Percentiles rank a stretch among this genome's conserved stretches.
Conservation (phyloP, 805 yeast genomes). For the Kodamaea kakaduensis region DNA sequence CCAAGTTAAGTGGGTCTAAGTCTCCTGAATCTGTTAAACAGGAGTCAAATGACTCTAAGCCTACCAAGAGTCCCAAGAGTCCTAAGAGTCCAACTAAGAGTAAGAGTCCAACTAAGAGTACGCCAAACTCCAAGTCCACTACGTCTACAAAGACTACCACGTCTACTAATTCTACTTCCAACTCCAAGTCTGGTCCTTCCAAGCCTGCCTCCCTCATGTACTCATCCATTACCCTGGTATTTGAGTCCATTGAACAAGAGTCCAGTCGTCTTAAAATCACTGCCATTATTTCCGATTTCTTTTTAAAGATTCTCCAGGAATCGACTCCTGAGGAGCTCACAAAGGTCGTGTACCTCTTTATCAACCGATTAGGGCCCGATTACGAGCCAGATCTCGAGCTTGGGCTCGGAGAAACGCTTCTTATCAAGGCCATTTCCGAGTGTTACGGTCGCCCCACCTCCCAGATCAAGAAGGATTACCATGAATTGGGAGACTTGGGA, state of each 20-base stretch:
- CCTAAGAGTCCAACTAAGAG: too few relatives aligned
- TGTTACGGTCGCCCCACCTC: constrained; percentile 78
- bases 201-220: constrained; percentile 14
- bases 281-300: constrained; percentile 69
- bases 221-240: constrained; percentile 53
- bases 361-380: constrained; percentile 91
- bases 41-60: too few relatives aligned
- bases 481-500: constrained; percentile 86
- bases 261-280: constrained; percentile 81
- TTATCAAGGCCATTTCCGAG: constrained; percentile 85
- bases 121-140: neutral
- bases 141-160: neutral
- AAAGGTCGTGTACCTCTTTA: constrained; percentile 75
- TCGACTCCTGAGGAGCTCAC: constrained; percentile 47
- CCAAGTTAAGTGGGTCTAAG: too few relatives aligned
- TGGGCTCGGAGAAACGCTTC: constrained; percentile 87
- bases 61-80: too few relatives aligned
- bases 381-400: constrained; percentile 86
- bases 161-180: too few relatives aligned
- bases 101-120: neutral
- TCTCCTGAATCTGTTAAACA: too few relatives aligned
- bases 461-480: constrained; percentile 70
- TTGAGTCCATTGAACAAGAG: constrained; percentile 74
- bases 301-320: constrained; percentile 55
- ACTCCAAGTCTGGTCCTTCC: neutral